Evolutionary conservation across 176 grass and related monocot genomes (phyloP), one percentile per base, ranked within the genome.

Genomic region (Carex myosuroides): DNA sequence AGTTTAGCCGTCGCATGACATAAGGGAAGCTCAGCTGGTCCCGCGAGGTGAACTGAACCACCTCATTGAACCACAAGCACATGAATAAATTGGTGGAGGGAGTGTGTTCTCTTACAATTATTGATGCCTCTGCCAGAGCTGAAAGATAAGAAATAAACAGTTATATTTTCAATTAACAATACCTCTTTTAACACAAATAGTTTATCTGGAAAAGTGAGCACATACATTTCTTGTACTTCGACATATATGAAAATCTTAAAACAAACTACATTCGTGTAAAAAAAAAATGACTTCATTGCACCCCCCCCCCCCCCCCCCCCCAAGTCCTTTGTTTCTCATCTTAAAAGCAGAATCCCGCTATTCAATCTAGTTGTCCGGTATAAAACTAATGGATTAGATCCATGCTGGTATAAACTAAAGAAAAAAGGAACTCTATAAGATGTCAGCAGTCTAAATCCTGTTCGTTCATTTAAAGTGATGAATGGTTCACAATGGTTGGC

Each of bases 1-100:
- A 76, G 13, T 85, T 87, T 32, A 97, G 37, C 12, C 89, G 84
- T 60, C 91, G 58, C 84, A 93, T 29, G 1, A 93, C 86, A 76
- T 95, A 98, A 59, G 95, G 95, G 81, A 98, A 98, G 80, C 96
- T 99, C 58, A 95, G 88, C 85, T 95, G 96, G 90, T 99, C 96
- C 24, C 89, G 86, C 50, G 93, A 93, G 5, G 91, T 95, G 87
- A 95, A 99, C 50, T 91, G 84, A 1, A 92, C 89, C 75, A 93
- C 91, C 86, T 95, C 96, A 83, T 99, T 95, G 85, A 99, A 99
- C 93, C 93, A 99, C 46, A 88, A 85, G 87, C 91, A 98, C 91
- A 94, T 99, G 86, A 95, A 99, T 24, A 93, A 86, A 80, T 91
- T 92, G 54, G 91, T 95, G 26, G 79, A 88, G 14, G 93, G 89